Conservation (phyloP, 2,329 filamentous ascomycete genomes). For the Pseudopithomyces maydicus region DNA sequence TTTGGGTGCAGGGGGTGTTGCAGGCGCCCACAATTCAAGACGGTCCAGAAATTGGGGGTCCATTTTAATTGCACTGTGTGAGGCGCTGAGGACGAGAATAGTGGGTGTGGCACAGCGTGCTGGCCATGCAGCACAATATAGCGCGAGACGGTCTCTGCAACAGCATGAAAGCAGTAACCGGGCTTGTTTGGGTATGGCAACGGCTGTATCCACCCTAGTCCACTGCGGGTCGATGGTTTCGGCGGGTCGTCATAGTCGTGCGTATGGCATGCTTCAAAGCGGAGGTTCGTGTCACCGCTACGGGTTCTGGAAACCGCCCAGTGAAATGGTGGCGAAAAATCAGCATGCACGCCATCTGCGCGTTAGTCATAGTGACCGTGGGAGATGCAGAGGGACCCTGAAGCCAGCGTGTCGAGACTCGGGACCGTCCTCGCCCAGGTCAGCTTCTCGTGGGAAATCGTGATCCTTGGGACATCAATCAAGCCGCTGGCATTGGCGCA, state of each 20-base stretch:
- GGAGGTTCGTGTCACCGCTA: constrained; percentile 13
- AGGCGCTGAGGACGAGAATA: constrained; percentile 5
- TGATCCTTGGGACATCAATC: constrained; percentile 8
- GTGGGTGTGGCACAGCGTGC: constrained; percentile 10
- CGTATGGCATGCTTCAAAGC: constrained; percentile 18
- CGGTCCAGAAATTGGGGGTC: constrained; percentile 10
- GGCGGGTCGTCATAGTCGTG: constrained; percentile 18
- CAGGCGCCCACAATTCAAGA: constrained; percentile 8
- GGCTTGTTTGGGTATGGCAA: constrained; percentile 8
- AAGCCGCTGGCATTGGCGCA: constrained; percentile 11
- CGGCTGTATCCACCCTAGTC: constrained; percentile 14
- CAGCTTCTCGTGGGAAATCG: not conserved
- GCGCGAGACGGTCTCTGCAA: constrained; percentile 9
- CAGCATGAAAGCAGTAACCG: constrained; percentile 2
- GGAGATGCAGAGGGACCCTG: not conserved
- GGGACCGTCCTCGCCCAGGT: not conserved
- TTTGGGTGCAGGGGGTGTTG: constrained; percentile 7
- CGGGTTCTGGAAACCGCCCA: constrained; percentile 13
- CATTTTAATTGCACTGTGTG: constrained; percentile 14
- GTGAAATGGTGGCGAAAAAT: constrained; percentile 16
- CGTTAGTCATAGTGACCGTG: constrained; percentile 11
- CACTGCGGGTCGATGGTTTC: constrained; percentile 10
- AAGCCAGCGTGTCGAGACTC: constrained; percentile 3
- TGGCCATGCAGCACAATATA: constrained; percentile 3
- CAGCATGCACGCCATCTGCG: constrained; percentile 5